Conservation (phyloP, 306 rosid species). For the Benincasa hispida region DNA sequence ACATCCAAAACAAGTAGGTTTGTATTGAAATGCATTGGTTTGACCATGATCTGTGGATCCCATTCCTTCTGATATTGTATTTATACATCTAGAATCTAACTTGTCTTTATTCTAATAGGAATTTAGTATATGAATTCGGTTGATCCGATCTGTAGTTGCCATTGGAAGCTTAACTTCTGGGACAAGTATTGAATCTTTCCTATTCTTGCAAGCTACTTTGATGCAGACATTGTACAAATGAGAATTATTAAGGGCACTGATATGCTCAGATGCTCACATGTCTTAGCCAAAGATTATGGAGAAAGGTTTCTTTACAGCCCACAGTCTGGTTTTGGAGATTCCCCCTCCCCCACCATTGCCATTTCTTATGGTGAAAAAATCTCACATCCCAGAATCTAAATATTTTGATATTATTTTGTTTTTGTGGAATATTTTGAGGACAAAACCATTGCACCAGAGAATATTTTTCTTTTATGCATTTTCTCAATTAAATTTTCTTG, state of each 20-base stretch:
- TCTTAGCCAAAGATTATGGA: not conserved
- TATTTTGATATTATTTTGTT: not conserved
- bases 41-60: not conserved
- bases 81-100: not conserved
- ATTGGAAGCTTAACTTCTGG: not conserved
- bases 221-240: not conserved
- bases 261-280: not conserved
- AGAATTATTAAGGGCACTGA: not conserved
- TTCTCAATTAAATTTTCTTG: not conserved
- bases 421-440: not conserved
- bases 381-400: not conserved
- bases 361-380: not conserved
- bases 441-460: not conserved
- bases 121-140: not conserved
- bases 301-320: slow-evolving; percentile 1
- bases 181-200: not conserved
- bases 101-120: not conserved
- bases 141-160: not conserved
- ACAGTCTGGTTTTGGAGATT: not conserved
- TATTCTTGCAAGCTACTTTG: not conserved
- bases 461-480: not conserved
- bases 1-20: not conserved
- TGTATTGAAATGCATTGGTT: not conserved
- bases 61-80: not conserved
- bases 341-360: not conserved